A percentile compares a stretch with the other conserved stretches of the same genome.
phyloP scores from a whole-genome alignment of 306 rosid species.

The Vigna trinervia region DNA sequence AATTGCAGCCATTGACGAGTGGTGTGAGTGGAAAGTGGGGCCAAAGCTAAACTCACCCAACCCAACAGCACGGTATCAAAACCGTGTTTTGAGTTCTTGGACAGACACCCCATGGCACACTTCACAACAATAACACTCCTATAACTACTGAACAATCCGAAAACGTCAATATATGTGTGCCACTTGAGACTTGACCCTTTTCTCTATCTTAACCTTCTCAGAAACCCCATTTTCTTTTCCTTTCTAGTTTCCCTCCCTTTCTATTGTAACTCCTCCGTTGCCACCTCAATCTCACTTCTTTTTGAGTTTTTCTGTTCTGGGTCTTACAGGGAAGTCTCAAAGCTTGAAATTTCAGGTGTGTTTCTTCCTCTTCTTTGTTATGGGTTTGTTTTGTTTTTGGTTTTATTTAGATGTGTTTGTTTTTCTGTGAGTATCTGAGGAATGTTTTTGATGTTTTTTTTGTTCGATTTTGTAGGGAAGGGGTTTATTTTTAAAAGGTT shows the following conservation, averaged over 20 bases:
- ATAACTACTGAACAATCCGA: conserved; percentile 24
- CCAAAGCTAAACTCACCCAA: neutral
- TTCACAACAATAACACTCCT: neutral
- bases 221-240: neutral
- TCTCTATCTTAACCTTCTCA: neutral
- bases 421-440: neutral
- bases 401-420: neutral
- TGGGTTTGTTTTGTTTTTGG: neutral
- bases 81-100: conserved; percentile 3
- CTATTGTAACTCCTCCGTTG: neutral
- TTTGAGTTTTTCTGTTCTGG: neutral
- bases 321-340: neutral
- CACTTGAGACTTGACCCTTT: neutral
- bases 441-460: conserved; percentile 4
- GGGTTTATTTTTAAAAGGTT: neutral
- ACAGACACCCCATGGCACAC: neutral
- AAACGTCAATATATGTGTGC: conserved; percentile 25
- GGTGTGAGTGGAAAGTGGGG: conserved; percentile 16
- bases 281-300: neutral
- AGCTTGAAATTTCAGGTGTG: conserved; percentile 43
- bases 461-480: too few relatives aligned
- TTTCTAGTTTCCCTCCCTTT: neutral
- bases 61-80: neutral
- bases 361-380: neutral
- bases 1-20: neutral